These are phyloP conservation scores for Sphagnum fallax DNA, from an alignment of 228 moss, liverwort and hornwort species.

Conservation along the genomic window DNA sequence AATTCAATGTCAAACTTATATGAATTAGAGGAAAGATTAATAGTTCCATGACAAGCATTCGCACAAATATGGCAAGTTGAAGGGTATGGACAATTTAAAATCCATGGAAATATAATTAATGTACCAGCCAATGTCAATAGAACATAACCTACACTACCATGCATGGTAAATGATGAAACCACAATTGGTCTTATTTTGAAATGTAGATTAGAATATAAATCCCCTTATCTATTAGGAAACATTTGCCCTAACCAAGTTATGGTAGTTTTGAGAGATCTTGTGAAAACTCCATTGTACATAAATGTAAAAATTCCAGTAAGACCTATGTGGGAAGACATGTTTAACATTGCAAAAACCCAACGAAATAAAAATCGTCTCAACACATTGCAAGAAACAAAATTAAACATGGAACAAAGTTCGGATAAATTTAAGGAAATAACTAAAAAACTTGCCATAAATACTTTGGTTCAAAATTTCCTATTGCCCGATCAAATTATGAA, in stretches of 20 bases:
- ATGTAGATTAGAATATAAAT: background rate
- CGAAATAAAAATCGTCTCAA: background rate
- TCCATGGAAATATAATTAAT: background rate
- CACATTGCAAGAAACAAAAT: background rate
- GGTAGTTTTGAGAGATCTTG: background rate
- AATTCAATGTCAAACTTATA: background rate
- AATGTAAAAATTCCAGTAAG: background rate
- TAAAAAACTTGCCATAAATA: background rate
- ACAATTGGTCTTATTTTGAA: background rate
- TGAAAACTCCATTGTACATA: background rate
- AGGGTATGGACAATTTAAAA: background rate
- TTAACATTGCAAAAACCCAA: background rate
- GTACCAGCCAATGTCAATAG: background rate
- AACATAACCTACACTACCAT: background rate
- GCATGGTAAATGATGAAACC: background rate
- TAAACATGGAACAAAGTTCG: no score
- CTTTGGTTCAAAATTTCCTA: background rate
- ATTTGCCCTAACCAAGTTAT: background rate
- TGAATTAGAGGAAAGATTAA: background rate
- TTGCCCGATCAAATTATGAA: background rate
- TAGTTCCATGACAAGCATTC: background rate
- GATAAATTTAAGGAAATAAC: background rate
- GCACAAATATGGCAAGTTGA: background rate
- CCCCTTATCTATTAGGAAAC: background rate
- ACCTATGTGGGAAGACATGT: background rate